Conservation (phyloP, 1,284 basidiomycete genomes). For the Cerioporus squamosus region DNA sequence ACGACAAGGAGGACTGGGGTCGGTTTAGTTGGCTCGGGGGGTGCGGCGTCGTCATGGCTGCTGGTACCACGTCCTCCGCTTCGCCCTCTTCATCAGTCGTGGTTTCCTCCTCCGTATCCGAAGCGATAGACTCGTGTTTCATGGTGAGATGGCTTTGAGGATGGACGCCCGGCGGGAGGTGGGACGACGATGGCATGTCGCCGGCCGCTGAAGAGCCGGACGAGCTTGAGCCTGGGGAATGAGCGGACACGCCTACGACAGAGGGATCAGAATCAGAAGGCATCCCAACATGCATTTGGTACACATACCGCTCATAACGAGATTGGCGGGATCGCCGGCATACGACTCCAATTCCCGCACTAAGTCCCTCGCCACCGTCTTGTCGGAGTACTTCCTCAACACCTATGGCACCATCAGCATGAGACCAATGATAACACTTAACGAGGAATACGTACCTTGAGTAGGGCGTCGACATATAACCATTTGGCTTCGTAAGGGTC, state of each 20-base stretch:
- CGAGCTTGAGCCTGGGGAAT: slow-evolving; percentile 59
- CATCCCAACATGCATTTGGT: neutral
- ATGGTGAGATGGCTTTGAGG: slow-evolving; percentile 24
- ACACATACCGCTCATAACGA: slow-evolving; percentile 70
- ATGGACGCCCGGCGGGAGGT: slow-evolving; percentile 21
- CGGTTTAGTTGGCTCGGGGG: slow-evolving; percentile 49
- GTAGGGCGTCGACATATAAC: slow-evolving; percentile 86
- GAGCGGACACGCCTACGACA: slow-evolving; percentile 47
- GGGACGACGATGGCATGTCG: slow-evolving; percentile 36
- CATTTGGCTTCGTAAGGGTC: slow-evolving; percentile 84
- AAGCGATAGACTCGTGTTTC: slow-evolving; percentile 9
- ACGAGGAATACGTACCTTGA: slow-evolving; percentile 61
- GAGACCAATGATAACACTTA: neutral
- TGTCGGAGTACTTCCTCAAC: slow-evolving; percentile 82
- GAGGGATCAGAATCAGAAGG: slow-evolving; percentile 1
- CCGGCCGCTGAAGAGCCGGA: slow-evolving; percentile 63
- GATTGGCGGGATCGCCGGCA: slow-evolving; percentile 68
- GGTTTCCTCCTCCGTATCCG: slow-evolving; percentile 39
- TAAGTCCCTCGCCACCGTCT: slow-evolving; percentile 75
- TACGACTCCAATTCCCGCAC: slow-evolving; percentile 87
- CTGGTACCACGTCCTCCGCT: slow-evolving; percentile 43
- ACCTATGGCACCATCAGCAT: slow-evolving; percentile 52
- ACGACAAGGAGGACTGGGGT: slow-evolving; percentile 74
- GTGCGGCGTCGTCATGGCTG: slow-evolving; percentile 37
- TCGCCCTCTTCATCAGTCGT: slow-evolving; percentile 49